These are phyloP conservation scores for Nothomitra cinnamomea DNA, from an alignment of 2,329 filamentous ascomycete species.

Conservation along the genomic window DNA sequence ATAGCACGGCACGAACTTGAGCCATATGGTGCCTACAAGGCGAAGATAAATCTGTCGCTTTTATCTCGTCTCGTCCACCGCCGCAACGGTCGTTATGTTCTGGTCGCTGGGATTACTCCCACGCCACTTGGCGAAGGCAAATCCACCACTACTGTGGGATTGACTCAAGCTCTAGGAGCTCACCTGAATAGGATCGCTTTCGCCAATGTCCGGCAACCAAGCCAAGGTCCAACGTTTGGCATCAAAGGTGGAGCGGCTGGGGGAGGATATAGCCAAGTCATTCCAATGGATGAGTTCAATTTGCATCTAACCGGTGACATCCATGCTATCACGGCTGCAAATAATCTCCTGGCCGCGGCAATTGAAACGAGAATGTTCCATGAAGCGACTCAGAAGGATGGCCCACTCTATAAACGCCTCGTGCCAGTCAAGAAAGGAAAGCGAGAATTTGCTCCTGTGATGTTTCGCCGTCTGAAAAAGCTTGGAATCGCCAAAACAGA, in stretches of 20 bases:
- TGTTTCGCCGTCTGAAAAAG: conserved; percentile 89
- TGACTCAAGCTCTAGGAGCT: conserved; percentile 81
- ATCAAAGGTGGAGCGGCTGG: conserved; percentile 97
- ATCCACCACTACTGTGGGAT: conserved; percentile 91
- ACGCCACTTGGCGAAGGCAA: conserved; percentile 95
- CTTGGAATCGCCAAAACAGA: conserved; percentile 91
- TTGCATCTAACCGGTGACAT: conserved; percentile 95
- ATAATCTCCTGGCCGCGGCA: conserved; percentile 89
- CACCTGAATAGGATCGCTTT: conserved; percentile 80
- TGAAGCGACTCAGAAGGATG: conserved; percentile 87
- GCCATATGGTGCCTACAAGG: conserved; percentile 89
- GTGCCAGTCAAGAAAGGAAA: conserved; percentile 83
- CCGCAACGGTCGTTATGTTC: conserved; percentile 73
- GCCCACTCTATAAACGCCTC: conserved; percentile 67
- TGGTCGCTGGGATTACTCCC: conserved; percentile 90
- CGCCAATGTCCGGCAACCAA: conserved; percentile 92
- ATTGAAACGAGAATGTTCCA: conserved; percentile 98
- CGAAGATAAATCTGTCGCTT: conserved; percentile 74
- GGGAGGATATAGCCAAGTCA: conserved; percentile 96
- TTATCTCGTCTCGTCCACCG: conserved; percentile 76
- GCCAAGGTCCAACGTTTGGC: conserved; percentile 92
- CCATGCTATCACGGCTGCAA: conserved; percentile 89
- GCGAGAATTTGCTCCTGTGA: conserved; percentile 70
- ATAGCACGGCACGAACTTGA: conserved; percentile 81
- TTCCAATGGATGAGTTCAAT: conserved; percentile 99